Evolutionary conservation across 225 moss, liverwort and hornwort species (phyloP).

Genomic region (Pseudisothecium myosuroides): DNA sequence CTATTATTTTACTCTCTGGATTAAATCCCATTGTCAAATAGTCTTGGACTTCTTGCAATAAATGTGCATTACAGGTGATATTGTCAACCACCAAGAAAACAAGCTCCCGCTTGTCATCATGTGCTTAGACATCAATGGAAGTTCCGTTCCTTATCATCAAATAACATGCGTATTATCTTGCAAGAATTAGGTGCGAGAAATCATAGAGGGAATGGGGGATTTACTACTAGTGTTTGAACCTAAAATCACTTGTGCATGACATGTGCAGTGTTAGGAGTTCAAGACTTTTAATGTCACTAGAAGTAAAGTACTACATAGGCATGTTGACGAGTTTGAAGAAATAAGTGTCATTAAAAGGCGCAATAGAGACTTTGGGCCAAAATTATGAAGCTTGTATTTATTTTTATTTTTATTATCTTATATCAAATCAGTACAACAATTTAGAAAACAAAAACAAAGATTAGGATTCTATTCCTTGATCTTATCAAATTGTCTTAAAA

Average conservation of each 20-base stretch:
- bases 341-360: too few species aligned
- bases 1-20: not conserved
- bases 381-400: not conserved
- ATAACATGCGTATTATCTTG: not conserved
- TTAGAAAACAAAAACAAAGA: not conserved
- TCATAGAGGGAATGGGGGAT: accelerated
- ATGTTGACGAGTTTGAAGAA: too few species aligned
- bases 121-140: not conserved
- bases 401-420: not conserved
- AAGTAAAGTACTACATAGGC: accelerated
- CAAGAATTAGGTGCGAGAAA: not conserved
- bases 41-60: not conserved
- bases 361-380: too few species aligned
- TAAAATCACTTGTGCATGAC: accelerated
- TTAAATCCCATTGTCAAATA: not conserved
- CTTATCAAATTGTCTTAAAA: not conserved
- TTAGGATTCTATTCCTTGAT: not conserved
- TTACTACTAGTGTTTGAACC: not conserved
- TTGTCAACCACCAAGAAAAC: not conserved
- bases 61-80: not conserved
- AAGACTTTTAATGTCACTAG: not conserved
- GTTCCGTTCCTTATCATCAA: accelerated
- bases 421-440: not conserved
- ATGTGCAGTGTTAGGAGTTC: accelerated
- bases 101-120: not conserved